Evolutionary conservation across 768 basidiomycete genomes (phyloP), one percentile per base, ranked within the genome.

Genomic region (Suillus americanus): DNA sequence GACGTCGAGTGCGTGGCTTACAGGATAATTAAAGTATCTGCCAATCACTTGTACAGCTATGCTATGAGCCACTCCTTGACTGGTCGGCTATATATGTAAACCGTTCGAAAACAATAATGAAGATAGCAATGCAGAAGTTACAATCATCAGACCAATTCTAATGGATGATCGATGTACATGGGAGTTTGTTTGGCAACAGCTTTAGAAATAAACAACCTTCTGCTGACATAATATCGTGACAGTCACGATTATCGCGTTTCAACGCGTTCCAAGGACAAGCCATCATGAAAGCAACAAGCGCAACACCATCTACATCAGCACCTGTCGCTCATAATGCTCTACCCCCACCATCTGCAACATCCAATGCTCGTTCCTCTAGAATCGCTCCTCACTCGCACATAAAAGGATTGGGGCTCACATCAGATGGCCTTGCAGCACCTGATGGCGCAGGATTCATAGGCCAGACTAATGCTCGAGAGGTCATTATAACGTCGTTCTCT

Each of bases 321-420:
- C 86, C 87, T 43, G 82, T 83, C n/a, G 84, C 87, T 6, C 90
- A 91, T 75, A 92, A 89, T 64, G 89, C 91, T 1, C 81, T 90
- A 3, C 85, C 90, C 0, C 89, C 89, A 0, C 90, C 90, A 0
- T 82, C 89, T 5, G 80, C 83, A 2, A 75, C 86, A 0, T 83
- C 87, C 14, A 84, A 87, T 1, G 82, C 83, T 14, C 84, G 90
- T 28, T 87, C 91, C 0, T 91, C 91, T 37, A 86, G 92, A 43
- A 92, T 95, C 53, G 92, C 93, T 1, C 89, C 94, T 3, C 96
- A 98, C 73, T 97, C 95, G 5, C 96, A 98, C 76, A 98, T 98
- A 76, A 97, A 95, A 80, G 96, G 95, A 8, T 89, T 99, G 35
- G 97, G 97, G 3, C 81, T 99, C 62, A 90, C 85, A 48, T 76